phyloP scores from a whole-genome alignment of 2,329 filamentous ascomycete genomes.

The Talaromyces sp. region DNA sequence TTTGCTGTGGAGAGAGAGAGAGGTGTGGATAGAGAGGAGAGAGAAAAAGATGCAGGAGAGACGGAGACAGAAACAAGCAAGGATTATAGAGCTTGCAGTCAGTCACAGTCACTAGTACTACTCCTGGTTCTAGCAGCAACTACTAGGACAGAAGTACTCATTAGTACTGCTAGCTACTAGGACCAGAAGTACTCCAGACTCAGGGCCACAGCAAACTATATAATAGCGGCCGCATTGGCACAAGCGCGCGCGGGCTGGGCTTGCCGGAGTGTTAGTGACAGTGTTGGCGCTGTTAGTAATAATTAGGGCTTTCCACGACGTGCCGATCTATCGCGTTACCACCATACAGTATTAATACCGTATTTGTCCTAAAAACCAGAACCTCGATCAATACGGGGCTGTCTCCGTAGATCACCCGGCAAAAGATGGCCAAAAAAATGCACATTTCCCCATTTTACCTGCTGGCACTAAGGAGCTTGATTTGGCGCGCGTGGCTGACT shows the following conservation, averaged over 20 bases:
- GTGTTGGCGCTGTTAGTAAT: too few species aligned
- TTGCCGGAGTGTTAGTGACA: neutral
- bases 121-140: too few species aligned
- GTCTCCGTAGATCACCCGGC: neutral
- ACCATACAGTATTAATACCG: too few species aligned
- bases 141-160: too few species aligned
- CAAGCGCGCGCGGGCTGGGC: neutral
- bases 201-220: neutral
- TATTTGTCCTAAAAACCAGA: too few species aligned
- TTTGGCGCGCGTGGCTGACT: too few species aligned
- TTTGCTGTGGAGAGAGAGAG: too few species aligned
- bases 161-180: neutral
- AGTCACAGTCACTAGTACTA: too few species aligned
- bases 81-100: constrained; percentile 5
- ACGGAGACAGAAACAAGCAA: constrained; percentile 8
- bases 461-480: too few species aligned
- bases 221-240: neutral
- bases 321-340: too few species aligned
- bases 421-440: neutral
- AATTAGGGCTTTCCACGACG: too few species aligned
- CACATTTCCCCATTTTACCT: neutral
- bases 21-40: constrained; percentile 5
- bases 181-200: neutral
- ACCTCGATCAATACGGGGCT: too few species aligned
- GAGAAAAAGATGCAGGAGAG: constrained; percentile 9